Conservation (phyloP, 768 basidiomycete species). For the Glaciozyma antarctica region DNA sequence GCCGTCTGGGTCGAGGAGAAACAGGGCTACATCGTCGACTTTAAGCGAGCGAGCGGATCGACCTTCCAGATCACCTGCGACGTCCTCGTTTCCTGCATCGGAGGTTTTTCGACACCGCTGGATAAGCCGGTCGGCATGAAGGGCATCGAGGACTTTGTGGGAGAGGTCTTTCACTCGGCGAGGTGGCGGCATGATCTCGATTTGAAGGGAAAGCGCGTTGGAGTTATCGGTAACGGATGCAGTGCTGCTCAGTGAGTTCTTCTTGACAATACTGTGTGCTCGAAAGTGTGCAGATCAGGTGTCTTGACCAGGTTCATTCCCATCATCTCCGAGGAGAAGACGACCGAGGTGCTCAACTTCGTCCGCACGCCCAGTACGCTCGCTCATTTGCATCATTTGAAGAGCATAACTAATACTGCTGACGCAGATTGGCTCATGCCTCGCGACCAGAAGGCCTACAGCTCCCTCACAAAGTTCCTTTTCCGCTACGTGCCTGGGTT, state of each 20-base stretch:
- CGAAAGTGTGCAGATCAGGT: neutral
- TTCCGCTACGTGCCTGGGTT: neutral
- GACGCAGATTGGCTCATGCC: slow-evolving; percentile 2
- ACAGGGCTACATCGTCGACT: slow-evolving; percentile 2
- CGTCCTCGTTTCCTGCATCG: slow-evolving; percentile 18
- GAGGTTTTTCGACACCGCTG: slow-evolving; percentile 3
- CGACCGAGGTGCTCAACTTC: slow-evolving; percentile 23
- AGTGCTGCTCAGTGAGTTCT: slow-evolving; percentile 13
- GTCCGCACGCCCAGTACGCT: neutral
- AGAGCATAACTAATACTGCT: neutral
- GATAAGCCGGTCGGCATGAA: neutral
- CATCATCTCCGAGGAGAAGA: slow-evolving; percentile 16
- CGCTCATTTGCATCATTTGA: neutral
- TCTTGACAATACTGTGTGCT: too few species aligned
- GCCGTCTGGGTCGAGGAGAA: slow-evolving; percentile 7
- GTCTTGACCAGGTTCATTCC: slow-evolving; percentile 17
- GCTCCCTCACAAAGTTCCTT: neutral
- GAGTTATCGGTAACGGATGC: slow-evolving; percentile 31
- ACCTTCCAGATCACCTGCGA: slow-evolving; percentile 8
- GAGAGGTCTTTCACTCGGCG: slow-evolving; percentile 21
- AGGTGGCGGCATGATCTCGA: slow-evolving; percentile 22
- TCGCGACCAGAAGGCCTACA: slow-evolving; percentile 7
- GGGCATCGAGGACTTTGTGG: slow-evolving; percentile 13
- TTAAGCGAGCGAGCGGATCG: neutral
- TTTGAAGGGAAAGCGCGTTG: slow-evolving; percentile 23